A percentile compares a stretch with the other conserved stretches of the same genome.
phyloP scores from a whole-genome alignment of 495 filamentous ascomycete species.

The Trichocladium antarcticum region DNA sequence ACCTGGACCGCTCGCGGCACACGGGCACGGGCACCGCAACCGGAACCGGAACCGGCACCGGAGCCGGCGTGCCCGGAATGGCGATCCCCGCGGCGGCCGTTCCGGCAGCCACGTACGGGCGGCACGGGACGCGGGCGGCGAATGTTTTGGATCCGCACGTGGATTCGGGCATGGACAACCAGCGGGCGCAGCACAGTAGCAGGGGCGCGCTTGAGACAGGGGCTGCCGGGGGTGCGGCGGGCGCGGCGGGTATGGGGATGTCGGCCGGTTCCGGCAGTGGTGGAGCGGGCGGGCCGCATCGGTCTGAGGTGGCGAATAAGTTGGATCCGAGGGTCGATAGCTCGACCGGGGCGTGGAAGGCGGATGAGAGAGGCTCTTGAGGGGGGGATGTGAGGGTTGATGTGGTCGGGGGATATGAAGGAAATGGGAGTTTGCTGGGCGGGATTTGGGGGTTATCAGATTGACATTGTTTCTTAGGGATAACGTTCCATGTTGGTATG shows the following conservation, averaged over 20 bases:
- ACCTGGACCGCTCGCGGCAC: conserved; percentile 5
- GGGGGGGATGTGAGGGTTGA: neutral
- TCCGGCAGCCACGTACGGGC: conserved; percentile 26
- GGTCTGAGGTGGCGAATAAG: conserved; percentile 41
- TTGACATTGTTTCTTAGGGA: no score
- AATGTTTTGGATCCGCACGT: conserved; percentile 40
- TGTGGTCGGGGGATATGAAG: neutral
- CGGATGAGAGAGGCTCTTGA: neutral
- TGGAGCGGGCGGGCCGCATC: conserved; percentile 37
- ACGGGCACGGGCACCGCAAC: no score
- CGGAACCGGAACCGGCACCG: neutral
- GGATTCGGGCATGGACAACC: conserved; percentile 14
- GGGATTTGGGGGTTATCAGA: no score
- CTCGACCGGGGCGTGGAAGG: conserved; percentile 9
- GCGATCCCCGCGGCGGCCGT: conserved; percentile 17
- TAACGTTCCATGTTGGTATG: no score
- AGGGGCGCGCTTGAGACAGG: neutral
- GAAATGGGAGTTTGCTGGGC: no score
- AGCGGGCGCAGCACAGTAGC: neutral
- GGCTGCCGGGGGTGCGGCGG: neutral
- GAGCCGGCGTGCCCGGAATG: neutral
- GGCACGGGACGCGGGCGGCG: conserved; percentile 23
- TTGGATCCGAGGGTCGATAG: conserved; percentile 41
- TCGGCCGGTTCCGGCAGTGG: conserved; percentile 19
- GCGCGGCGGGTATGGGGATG: neutral